A percentile compares a stretch with the other conserved stretches of the same genome.
Evolutionary conservation across 2,329 filamentous ascomycete species (phyloP).

Genomic region (Capronia coronata): DNA sequence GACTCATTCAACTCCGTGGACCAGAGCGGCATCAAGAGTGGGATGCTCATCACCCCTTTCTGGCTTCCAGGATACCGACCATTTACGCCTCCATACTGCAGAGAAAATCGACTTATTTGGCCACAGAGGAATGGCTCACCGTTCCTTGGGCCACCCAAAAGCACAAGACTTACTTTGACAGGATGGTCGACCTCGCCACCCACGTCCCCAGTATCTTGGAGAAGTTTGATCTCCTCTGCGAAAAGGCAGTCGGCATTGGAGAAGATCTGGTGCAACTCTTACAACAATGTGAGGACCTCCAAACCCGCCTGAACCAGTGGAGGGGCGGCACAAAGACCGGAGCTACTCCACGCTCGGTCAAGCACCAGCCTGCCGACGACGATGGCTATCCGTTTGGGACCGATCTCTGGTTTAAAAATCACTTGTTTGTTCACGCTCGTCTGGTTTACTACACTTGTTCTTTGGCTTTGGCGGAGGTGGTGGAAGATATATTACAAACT

Average conservation of each 20-base stretch:
- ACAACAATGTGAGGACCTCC: conserved; percentile 15
- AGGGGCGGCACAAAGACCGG: conserved; percentile 20
- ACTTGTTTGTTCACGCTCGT: conserved; percentile 24
- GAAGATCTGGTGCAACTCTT: conserved; percentile 7
- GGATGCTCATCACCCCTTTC: conserved; percentile 22
- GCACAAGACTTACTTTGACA: conserved; percentile 33
- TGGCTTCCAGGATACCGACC: conserved; percentile 22
- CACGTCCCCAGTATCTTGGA: conserved; percentile 32
- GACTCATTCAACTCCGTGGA: conserved; percentile 24
- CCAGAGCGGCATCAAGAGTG: conserved; percentile 18
- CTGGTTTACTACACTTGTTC: conserved; percentile 22
- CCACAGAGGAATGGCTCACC: conserved; percentile 33
- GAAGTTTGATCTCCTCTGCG: conserved; percentile 28
- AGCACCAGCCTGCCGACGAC: conserved; percentile 15
- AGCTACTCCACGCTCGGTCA: conserved; percentile 12
- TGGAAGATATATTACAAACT: conserved; percentile 14
- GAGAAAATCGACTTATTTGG: conserved; percentile 31
- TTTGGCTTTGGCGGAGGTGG: conserved; percentile 17
- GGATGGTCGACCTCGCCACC: conserved; percentile 33
- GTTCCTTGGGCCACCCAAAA: conserved; percentile 32
- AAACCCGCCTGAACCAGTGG: conserved; percentile 18
- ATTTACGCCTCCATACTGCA: conserved; percentile 23
- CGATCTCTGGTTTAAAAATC: conserved; percentile 24
- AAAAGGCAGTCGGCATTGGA: conserved; percentile 6
- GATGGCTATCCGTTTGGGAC: conserved; percentile 22